These are phyloP conservation scores for Pisolithus tinctorius DNA, from an alignment of 768 basidiomycete species.

Conservation along the genomic window DNA sequence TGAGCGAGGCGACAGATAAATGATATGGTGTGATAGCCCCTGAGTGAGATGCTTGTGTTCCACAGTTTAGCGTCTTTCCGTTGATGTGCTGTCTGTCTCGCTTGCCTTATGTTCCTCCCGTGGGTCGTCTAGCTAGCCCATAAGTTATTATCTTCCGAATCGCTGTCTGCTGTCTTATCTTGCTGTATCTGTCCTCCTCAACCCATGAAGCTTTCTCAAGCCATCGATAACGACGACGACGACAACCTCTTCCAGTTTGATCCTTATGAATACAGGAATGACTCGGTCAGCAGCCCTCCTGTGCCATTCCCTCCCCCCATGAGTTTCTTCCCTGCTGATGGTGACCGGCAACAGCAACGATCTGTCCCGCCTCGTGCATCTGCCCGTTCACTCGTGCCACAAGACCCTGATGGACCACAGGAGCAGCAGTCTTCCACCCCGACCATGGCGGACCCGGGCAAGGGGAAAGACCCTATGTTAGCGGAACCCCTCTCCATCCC, in stretches of 20 bases:
- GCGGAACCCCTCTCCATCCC: conserved; percentile 49
- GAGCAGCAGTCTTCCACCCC: conserved; percentile 7
- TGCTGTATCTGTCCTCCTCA: conserved; percentile 16
- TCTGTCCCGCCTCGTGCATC: not conserved
- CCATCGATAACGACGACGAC: conserved; percentile 43
- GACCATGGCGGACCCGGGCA: conserved; percentile 23
- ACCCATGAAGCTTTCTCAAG: conserved; percentile 33
- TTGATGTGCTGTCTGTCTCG: conserved; percentile 1
- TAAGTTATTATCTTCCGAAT: conserved; percentile 10
- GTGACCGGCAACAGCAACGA: conserved; percentile 5
- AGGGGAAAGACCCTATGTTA: conserved; percentile 44
- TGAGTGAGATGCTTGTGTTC: too few species aligned
- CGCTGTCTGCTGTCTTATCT: too few species aligned
- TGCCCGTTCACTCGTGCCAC: not conserved
- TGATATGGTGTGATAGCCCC: too few species aligned
- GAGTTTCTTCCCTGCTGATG: not conserved
- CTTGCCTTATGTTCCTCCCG: not conserved
- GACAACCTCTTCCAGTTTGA: conserved; percentile 47
- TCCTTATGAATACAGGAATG: conserved; percentile 31
- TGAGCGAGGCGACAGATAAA: too few species aligned
- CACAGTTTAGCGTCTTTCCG: too few species aligned
- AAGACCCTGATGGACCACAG: conserved; percentile 6
- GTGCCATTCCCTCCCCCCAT: conserved; percentile 5
- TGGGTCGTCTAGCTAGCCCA: not conserved
- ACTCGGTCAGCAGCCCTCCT: not conserved